Conservation (phyloP, 371 early-diverging fungal genomes). For the Smittium mucronatum region DNA sequence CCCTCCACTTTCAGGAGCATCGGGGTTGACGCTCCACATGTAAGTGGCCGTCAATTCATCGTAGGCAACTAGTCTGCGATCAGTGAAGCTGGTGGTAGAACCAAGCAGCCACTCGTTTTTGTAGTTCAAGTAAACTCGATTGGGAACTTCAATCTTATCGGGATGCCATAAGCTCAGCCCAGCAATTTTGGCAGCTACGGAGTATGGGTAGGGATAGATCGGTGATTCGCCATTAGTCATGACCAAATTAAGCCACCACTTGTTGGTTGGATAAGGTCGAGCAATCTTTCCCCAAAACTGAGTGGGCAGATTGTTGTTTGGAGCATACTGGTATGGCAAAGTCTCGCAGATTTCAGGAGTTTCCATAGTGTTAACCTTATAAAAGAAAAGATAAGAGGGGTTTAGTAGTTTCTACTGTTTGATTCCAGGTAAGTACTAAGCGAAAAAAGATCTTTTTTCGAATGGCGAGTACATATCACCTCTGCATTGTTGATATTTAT, state of each 20-base stretch:
- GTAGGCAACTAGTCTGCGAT: conserved; percentile 9
- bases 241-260: conserved; percentile 37
- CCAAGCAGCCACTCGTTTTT: conserved; percentile 24
- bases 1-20: neutral
- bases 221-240: conserved; percentile 27
- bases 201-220: conserved; percentile 29
- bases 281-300: neutral
- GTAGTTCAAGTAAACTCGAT: conserved; percentile 20
- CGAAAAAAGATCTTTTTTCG: too few species aligned
- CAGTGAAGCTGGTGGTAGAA: neutral
- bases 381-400: too few species aligned
- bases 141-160: conserved; percentile 11
- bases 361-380: too few species aligned
- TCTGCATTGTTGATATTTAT: too few species aligned
- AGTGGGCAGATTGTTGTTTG: neutral
- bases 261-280: conserved; percentile 23
- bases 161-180: conserved; percentile 23
- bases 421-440: too few species aligned
- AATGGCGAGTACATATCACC: too few species aligned
- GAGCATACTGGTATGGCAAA: neutral
- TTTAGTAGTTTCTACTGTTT: too few species aligned
- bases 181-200: conserved; percentile 16
- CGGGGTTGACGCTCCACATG: conserved; percentile 1
- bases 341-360: neutral
- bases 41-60: conserved; percentile 23